Evolutionary conservation across 805 yeast species (phyloP).

Genomic region (Sugiyamaella americana): DNA sequence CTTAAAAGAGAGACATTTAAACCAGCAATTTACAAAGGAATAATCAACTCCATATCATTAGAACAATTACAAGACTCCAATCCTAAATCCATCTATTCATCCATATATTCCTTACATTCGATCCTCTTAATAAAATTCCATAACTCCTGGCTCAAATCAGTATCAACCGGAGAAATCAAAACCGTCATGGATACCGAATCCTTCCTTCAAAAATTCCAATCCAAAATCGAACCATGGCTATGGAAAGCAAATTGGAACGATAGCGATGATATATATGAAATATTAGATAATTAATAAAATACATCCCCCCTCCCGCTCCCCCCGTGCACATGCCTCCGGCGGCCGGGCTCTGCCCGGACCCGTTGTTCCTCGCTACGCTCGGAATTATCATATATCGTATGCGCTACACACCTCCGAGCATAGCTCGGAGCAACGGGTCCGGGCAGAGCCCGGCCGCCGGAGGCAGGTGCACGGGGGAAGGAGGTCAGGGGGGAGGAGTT

Average conservation of each 20-base stretch:
- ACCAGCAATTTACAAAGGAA: background rate
- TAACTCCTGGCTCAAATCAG: conserved; percentile 21
- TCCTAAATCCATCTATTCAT: background rate
- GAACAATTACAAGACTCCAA: background rate
- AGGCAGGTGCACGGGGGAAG: too few species aligned
- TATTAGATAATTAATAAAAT: background rate
- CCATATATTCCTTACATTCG: conserved; percentile 17
- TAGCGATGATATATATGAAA: background rate
- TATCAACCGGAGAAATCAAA: conserved; percentile 17
- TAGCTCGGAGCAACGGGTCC: too few species aligned
- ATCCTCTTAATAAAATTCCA: conserved; percentile 24
- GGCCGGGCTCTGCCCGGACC: too few species aligned
- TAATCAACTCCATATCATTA: background rate
- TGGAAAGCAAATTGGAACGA: background rate
- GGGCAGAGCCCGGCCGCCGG: too few species aligned
- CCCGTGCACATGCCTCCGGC: too few species aligned
- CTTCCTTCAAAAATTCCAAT: conserved; percentile 4
- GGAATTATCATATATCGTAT: too few species aligned
- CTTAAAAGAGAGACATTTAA: conserved; percentile 4
- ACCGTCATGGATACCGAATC: conserved; percentile 27
- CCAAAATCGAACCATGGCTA: background rate
- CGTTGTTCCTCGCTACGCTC: too few species aligned
- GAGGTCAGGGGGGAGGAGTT: too few species aligned
- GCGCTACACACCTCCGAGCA: too few species aligned
- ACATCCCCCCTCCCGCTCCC: too few species aligned